Evolutionary conservation across 352 stramenopile genomes (phyloP).

Genomic region (Phytophthora palmivora): DNA sequence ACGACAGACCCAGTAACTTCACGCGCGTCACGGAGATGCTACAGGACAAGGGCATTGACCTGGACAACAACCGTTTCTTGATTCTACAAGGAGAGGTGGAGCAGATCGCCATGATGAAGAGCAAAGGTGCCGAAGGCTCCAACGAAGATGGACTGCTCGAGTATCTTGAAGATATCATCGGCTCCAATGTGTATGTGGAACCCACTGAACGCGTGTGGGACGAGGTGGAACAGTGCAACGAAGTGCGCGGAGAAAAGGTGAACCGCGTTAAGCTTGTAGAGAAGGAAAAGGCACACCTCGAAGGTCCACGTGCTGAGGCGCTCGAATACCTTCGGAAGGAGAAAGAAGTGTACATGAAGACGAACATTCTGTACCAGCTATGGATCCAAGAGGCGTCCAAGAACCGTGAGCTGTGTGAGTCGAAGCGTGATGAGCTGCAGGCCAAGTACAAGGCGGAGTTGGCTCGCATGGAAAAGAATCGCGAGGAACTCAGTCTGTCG

Average conservation of each 20-base stretch:
- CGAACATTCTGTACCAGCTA: constrained; percentile 97
- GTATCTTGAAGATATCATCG: constrained; percentile 99
- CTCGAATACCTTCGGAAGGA: constrained; percentile 96
- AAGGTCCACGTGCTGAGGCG: constrained; percentile 95
- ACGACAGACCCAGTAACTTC: constrained; percentile 94
- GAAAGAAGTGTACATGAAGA: constrained; percentile 96
- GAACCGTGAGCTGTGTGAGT: constrained; percentile 77
- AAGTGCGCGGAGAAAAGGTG: constrained; percentile 94
- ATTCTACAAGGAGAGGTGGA: constrained; percentile 98
- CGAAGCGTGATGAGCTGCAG: constrained; percentile 69
- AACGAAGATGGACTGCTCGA: constrained; percentile 99
- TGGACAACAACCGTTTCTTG: constrained; percentile 99
- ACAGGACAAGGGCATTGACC: constrained; percentile 96
- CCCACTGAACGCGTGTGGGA: constrained; percentile 93
- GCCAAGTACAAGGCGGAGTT: constrained; percentile 78
- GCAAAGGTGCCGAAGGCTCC: constrained; percentile 93
- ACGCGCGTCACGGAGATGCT: constrained; percentile 96
- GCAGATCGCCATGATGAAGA: constrained; percentile 99
- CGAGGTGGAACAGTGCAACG: constrained; percentile 94
- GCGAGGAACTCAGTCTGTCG: constrained; percentile 84
- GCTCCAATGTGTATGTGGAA: constrained; percentile 97
- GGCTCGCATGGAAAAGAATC: constrained; percentile 83
- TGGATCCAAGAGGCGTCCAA: constrained; percentile 85
- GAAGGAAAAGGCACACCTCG: constrained; percentile 96
- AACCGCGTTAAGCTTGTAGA: constrained; percentile 99